phyloP scores from a whole-genome alignment of 225 moss, liverwort and hornwort genomes.

The Pseudisothecium myosuroides region DNA sequence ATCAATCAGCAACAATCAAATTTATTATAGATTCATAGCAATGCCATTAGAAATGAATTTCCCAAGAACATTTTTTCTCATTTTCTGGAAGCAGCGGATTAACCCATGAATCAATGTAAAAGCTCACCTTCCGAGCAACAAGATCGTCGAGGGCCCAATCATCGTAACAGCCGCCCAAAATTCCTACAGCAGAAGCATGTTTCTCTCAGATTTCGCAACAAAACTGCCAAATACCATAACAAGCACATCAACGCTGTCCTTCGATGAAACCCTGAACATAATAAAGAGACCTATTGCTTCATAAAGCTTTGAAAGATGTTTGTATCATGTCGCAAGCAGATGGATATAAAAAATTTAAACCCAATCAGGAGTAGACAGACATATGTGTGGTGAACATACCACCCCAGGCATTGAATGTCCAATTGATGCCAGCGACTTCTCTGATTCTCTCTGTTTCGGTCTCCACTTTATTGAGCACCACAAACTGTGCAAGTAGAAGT shows the following conservation, averaged over 20 bases:
- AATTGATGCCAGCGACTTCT: conserved; percentile 64
- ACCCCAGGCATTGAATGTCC: conserved; percentile 94
- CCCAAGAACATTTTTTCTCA: background rate
- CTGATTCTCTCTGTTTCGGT: conserved; percentile 36
- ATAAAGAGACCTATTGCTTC: background rate
- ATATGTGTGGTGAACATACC: conserved; percentile 29
- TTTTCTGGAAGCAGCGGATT: background rate
- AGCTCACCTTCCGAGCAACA: conserved; percentile 62
- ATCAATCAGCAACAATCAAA: background rate
- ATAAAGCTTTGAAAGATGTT: background rate
- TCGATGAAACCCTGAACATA: background rate
- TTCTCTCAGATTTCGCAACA: background rate
- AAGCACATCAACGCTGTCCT: background rate
- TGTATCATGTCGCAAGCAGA: background rate
- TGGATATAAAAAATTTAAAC: background rate
- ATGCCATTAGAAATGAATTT: background rate
- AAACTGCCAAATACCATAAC: background rate
- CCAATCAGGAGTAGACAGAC: background rate
- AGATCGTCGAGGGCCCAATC: conserved; percentile 66
- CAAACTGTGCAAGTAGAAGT: conserved; percentile 39
- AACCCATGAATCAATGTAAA: background rate
- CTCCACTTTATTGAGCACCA: conserved; percentile 54
- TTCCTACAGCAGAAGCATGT: conserved; percentile 33
- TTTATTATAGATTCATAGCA: background rate
- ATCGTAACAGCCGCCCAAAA: conserved; percentile 48